Base-by-base conservation (phyloP, 108 stramenopile genomes). In the Pseudonitzschia multiseries region DNA sequence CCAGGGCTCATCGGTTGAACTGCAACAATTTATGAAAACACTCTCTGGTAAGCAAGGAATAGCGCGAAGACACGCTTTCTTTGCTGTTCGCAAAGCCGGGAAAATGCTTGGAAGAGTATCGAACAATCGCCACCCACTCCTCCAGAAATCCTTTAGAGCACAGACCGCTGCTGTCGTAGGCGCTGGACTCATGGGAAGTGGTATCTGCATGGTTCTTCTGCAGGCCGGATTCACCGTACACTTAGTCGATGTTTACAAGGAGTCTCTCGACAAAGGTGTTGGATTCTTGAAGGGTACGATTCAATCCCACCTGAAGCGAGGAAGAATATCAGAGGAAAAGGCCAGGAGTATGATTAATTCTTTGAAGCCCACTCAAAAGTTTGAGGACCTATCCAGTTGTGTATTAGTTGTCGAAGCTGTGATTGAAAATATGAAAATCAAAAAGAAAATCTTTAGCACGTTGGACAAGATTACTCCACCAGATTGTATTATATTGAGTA, bases 131-230 rank as follows among this genome's bases (percentile, higher is more conserved):
- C 77, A 75, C 46, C 69, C 74, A 18, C 68, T 78, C 9, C 40
- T 78, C 22, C 41, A 48, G 13, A 77, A 77, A 57, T 66, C 73
- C 26, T 42, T 56, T 46, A 33, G 40, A 24, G 36, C 28, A 8
- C 13, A 57, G 18, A 48, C 62, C 20, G 87, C 86, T 31, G 97
- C 92, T 40, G 92, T 99, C 5, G 84, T 98, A 57, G 98, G 98
- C 14, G 96, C 96, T 29, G 98, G 98, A 32, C 92, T 96, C 26
- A 99, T 99, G 98, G 98, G 97, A 32, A 84, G 89, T 73, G 98
- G 98, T 57, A 99, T 99, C 79, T 93, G 96, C 44, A 84, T 96
- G 68, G 92, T 92, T 18, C 89, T 97, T 64, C 85, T 97, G 15
- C 83, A 89, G 29, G 93, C 94, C 24, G 96, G 98, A 15, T 93